These are phyloP conservation scores for Trebouxia sp. DNA, from an alignment of 139 green algal genomes.

Conservation along the genomic window DNA sequence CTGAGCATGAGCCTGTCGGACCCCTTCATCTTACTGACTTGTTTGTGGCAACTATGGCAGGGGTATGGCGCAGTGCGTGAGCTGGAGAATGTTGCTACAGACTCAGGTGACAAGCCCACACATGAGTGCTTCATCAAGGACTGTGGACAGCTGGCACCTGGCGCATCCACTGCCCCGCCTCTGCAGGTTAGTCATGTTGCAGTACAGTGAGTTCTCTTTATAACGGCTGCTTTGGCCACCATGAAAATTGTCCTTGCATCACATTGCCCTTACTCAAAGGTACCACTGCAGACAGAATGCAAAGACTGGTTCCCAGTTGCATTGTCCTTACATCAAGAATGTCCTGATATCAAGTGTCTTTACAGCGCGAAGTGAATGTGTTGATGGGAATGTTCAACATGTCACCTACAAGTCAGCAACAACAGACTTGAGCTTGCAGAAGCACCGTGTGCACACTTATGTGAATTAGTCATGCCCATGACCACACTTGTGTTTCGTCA, in stretches of 20 bases:
- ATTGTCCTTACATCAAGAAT: too few relatives aligned
- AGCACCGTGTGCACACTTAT: too few relatives aligned
- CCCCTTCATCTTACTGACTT: neutral
- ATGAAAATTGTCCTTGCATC: neutral
- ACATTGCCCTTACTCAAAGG: too few relatives aligned
- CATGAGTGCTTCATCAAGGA: slow-evolving; percentile 39
- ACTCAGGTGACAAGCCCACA: slow-evolving; percentile 42
- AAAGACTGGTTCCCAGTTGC: too few relatives aligned
- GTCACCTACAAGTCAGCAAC: too few relatives aligned
- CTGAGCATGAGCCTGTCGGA: neutral
- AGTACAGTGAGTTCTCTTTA: neutral
- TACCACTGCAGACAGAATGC: too few relatives aligned
- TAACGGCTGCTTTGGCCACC: neutral
- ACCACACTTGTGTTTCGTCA: too few relatives aligned
- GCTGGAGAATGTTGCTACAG: slow-evolving; percentile 51
- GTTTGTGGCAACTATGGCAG: slow-evolving; percentile 17
- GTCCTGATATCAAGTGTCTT: too few relatives aligned
- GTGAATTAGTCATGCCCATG: too few relatives aligned
- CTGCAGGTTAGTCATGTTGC: neutral
- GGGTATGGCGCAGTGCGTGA: slow-evolving; percentile 53
- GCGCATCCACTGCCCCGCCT: neutral
- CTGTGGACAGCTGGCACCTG: slow-evolving; percentile 44
- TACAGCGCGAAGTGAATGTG: too few relatives aligned
- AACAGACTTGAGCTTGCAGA: too few relatives aligned
- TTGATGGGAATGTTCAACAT: too few relatives aligned